These are phyloP conservation scores for Ophiostoma perfectum DNA, from an alignment of 2,329 filamentous ascomycete species.

Conservation along the genomic window DNA sequence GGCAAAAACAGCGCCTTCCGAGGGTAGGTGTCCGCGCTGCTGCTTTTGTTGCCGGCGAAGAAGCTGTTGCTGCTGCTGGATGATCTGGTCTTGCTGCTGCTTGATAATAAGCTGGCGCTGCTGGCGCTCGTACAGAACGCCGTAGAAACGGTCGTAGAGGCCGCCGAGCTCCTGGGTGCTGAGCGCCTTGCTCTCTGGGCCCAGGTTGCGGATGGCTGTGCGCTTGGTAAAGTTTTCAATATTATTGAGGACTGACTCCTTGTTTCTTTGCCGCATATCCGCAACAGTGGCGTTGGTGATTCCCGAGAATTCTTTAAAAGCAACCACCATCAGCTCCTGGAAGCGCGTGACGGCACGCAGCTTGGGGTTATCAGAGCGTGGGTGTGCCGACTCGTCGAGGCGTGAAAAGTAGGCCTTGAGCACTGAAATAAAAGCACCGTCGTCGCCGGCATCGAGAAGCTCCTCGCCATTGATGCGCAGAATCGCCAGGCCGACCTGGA, in stretches of 20 bases:
- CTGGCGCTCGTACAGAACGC: slow-evolving; percentile 83
- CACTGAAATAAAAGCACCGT: slow-evolving; percentile 94
- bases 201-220: slow-evolving; percentile 91
- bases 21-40: too few relatives aligned
- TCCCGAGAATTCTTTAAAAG: slow-evolving; percentile 94
- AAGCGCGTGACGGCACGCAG: slow-evolving; percentile 89
- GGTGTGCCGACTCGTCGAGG: slow-evolving; percentile 91
- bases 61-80: slow-evolving; percentile 70
- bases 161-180: slow-evolving; percentile 79
- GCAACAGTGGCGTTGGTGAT: slow-evolving; percentile 92
- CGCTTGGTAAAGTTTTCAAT: slow-evolving; percentile 97
- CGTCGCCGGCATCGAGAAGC: slow-evolving; percentile 83
- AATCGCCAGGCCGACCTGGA: slow-evolving; percentile 96
- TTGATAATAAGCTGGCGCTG: slow-evolving; percentile 72
- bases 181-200: slow-evolving; percentile 89
- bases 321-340: slow-evolving; percentile 97
- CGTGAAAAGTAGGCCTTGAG: slow-evolving; percentile 91
- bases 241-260: slow-evolving; percentile 86
- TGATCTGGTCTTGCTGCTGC: slow-evolving; percentile 61
- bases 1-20: too few relatives aligned
- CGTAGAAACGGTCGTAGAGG: slow-evolving; percentile 92
- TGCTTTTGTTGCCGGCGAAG: slow-evolving; percentile 51
- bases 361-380: slow-evolving; percentile 91
- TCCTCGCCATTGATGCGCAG: slow-evolving; percentile 95
- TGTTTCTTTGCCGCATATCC: slow-evolving; percentile 85